Conservation (phyloP, 768 basidiomycete genomes). For the Termitomyces sp. region DNA sequence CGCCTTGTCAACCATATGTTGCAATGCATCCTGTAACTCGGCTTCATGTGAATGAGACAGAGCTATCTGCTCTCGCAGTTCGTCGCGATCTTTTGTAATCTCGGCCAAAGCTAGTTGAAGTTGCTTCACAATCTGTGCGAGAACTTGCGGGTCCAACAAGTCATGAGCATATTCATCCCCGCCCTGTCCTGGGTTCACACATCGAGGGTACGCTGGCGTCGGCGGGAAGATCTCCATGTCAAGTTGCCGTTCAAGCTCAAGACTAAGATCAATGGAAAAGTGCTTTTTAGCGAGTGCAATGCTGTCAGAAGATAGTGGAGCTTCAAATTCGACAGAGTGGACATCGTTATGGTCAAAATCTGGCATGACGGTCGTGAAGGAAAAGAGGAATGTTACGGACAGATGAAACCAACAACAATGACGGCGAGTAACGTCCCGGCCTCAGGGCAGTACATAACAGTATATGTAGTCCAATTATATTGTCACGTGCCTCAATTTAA, state of each 20-base stretch:
- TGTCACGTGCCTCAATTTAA: background rate
- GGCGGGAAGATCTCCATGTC: conserved; percentile 56
- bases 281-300: conserved; percentile 24
- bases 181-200: conserved; percentile 12
- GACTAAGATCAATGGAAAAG: conserved; percentile 71
- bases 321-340: conserved; percentile 34
- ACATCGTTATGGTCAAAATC: conserved; percentile 25
- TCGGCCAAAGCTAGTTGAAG: conserved; percentile 62
- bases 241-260: conserved; percentile 77
- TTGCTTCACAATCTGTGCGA: conserved; percentile 72
- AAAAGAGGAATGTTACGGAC: background rate
- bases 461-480: background rate
- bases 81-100: conserved; percentile 68
- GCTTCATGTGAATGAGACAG: conserved; percentile 50
- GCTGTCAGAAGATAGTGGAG: conserved; percentile 25
- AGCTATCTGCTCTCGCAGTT: conserved; percentile 48
- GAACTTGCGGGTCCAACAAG: conserved; percentile 69
- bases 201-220: conserved; percentile 28
- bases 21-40: conserved; percentile 56
- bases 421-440: background rate
- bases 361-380: conserved; percentile 20
- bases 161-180: conserved; percentile 20
- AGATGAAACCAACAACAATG: background rate
- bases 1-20: conserved; percentile 63
- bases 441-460: background rate